A percentile compares a stretch with the other conserved stretches of the same genome.
Conservation (phyloP, 345 rosid species). For the Eucalyptus leucophloia region DNA sequence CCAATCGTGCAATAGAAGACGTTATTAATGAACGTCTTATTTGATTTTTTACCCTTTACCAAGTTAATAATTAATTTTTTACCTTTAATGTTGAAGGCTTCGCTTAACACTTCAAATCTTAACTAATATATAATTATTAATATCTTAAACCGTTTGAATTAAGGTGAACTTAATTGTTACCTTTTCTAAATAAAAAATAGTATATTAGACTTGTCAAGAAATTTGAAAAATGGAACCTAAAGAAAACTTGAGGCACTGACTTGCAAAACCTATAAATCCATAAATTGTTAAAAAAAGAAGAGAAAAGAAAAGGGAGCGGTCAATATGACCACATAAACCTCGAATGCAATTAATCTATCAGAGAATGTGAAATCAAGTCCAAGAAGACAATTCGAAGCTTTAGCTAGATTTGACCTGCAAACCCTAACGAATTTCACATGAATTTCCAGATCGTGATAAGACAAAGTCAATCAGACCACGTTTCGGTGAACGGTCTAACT, state of each 20-base stretch:
- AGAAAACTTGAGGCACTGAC: background rate
- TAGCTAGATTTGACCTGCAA: background rate
- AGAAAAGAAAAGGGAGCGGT: background rate
- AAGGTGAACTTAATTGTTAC: background rate
- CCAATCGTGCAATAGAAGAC: background rate
- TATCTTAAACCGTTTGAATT: background rate
- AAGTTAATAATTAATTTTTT: background rate
- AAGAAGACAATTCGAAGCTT: background rate
- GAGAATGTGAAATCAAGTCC: background rate
- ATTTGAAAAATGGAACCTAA: background rate
- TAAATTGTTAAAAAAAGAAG: background rate
- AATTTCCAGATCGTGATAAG: background rate
- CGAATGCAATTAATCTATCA: background rate
- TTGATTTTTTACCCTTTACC: background rate
- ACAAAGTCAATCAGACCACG: background rate
- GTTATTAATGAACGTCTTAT: background rate
- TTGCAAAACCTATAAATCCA: background rate
- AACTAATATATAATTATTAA: background rate
- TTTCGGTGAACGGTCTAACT: background rate
- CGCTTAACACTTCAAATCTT: background rate
- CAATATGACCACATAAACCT: background rate
- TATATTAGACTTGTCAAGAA: background rate
- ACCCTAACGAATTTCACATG: background rate
- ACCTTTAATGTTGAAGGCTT: background rate
- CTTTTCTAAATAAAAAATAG: background rate